Evolutionary conservation across 2,329 filamentous ascomycete species (phyloP).

Genomic region (Diatrype stigma): DNA sequence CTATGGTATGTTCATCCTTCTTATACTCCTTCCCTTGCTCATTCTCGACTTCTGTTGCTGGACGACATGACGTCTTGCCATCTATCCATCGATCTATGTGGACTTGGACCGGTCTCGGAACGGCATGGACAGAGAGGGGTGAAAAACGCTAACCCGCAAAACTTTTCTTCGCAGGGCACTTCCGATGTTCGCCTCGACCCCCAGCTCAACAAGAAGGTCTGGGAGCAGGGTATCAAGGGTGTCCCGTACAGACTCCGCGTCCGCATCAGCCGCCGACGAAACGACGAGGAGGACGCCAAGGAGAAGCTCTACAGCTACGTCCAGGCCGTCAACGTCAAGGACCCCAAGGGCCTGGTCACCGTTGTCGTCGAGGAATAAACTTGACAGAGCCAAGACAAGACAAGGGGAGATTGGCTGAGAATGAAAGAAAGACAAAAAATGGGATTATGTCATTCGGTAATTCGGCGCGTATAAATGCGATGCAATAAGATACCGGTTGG

Average conservation of each 20-base stretch:
- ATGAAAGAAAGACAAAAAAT: constrained; percentile 19
- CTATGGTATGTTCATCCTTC: constrained; percentile 73
- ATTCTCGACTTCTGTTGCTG: neutral
- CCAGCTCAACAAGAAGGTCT: constrained; percentile 99
- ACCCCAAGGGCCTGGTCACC: constrained; percentile 95
- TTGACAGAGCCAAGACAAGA: too few species aligned
- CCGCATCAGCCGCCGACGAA: constrained; percentile 98
- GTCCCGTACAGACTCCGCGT: constrained; percentile 95
- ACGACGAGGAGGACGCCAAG: constrained; percentile 99
- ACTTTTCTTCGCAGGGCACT: constrained; percentile 66
- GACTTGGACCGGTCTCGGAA: too few species aligned
- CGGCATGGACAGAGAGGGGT: neutral
- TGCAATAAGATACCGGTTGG: constrained; percentile 28
- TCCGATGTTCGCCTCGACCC: constrained; percentile 96
- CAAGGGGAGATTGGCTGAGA: constrained; percentile 14
- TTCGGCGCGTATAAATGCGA: constrained; percentile 10
- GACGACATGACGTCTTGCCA: neutral
- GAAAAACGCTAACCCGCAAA: constrained; percentile 14
- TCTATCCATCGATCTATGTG: too few species aligned
- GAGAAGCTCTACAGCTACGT: constrained; percentile 99
- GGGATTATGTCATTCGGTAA: constrained; percentile 14
- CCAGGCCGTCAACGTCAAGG: constrained; percentile 99
- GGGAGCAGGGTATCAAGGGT: constrained; percentile 98
- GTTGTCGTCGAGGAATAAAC: constrained; percentile 73
- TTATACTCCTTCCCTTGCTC: neutral